Conservation (phyloP, 106 monocot genomes). For the Dendrobium chrysotoxum region DNA sequence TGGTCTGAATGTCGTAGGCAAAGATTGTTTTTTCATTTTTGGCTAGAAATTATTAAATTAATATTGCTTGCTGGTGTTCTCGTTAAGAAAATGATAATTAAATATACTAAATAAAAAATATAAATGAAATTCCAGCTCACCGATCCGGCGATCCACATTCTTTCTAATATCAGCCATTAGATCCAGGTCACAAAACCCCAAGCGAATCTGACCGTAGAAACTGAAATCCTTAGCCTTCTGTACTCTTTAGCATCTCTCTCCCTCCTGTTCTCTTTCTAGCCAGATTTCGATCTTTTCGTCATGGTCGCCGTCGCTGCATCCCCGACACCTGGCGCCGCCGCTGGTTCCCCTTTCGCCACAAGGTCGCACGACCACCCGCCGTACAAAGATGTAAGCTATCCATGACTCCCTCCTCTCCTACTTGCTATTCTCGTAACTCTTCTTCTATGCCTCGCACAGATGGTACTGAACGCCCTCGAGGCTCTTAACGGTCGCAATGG, state of each 20-base stretch:
- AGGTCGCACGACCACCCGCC: slow-evolving; percentile 14
- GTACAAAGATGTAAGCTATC: slow-evolving; percentile 22
- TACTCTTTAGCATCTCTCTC: neutral
- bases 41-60: too few species aligned
- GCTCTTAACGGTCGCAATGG: slow-evolving; percentile 15
- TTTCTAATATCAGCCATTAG: neutral
- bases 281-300: neutral
- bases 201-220: slow-evolving; percentile 2
- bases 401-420: neutral
- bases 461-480: slow-evolving; percentile 17
- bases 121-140: neutral
- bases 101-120: neutral
- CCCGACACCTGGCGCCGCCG: slow-evolving; percentile 5
- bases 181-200: neutral
- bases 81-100: too few species aligned
- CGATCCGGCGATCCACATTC: neutral
- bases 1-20: too few species aligned
- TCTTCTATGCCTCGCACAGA: neutral
- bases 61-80: too few species aligned
- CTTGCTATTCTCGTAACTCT: neutral
- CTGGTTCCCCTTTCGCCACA: neutral
- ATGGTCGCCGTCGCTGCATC: slow-evolving; percentile 7
- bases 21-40: too few species aligned
- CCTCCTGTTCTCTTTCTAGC: neutral
- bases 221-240: neutral